A percentile compares a stretch with the other conserved stretches of the same genome.
phyloP scores from a whole-genome alignment of 2,329 filamentous ascomycete genomes.

The Microdochium bolleyi region DNA sequence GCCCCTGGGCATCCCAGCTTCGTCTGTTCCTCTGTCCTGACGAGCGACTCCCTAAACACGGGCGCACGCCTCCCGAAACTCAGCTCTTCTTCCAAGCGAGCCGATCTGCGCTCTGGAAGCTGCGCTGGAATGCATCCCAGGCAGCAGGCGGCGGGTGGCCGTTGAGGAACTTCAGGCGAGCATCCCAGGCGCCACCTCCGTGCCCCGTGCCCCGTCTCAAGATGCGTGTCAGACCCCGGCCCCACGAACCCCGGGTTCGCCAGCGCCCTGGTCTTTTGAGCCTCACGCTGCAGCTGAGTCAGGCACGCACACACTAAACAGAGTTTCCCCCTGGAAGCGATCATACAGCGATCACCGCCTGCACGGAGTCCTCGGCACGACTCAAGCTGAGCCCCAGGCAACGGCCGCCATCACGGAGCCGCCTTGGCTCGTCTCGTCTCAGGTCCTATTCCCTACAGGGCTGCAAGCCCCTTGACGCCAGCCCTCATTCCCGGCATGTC shows the following conservation, averaged over 20 bases:
- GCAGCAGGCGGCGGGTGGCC: not conserved
- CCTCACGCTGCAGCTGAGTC: too few species aligned
- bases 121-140: not conserved
- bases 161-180: not conserved
- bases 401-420: not conserved
- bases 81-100: too few species aligned
- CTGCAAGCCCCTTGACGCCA: not conserved
- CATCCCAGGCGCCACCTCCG: not conserved
- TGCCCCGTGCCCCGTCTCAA: not conserved
- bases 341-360: too few species aligned
- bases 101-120: too few species aligned
- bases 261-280: not conserved
- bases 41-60: too few species aligned
- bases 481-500: not conserved
- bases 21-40: too few species aligned
- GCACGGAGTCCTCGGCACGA: not conserved
- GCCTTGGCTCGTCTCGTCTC: not conserved
- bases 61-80: too few species aligned
- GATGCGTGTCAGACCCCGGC: constrained; percentile 3
- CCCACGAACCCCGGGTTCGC: not conserved
- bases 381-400: not conserved
- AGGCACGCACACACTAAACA: too few species aligned
- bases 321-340: too few species aligned
- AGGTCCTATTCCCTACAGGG: not conserved
- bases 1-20: too few species aligned